phyloP scores from a whole-genome alignment of 768 basidiomycete genomes.

The Russula vinacea region DNA sequence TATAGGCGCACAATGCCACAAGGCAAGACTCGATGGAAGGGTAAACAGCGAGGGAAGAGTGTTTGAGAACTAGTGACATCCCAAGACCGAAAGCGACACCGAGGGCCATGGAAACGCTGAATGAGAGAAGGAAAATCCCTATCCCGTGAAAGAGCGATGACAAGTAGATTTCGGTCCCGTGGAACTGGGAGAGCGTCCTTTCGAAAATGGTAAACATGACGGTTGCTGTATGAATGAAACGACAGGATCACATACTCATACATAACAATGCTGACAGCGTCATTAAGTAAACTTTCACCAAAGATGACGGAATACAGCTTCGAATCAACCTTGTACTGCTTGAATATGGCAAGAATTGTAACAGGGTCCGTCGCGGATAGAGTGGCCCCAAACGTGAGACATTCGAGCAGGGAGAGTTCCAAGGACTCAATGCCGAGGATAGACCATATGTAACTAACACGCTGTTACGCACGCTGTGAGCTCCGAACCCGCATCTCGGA shows the following conservation, averaged over 20 bases:
- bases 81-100: conserved; percentile 88
- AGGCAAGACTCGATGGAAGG: conserved; percentile 98
- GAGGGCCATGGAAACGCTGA: conserved; percentile 90
- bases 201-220: conserved; percentile 1
- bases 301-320: conserved; percentile 97
- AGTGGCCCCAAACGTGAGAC: conserved; percentile 93
- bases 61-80: conserved; percentile 91
- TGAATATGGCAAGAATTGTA: conserved; percentile 97
- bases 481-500: conserved; percentile 9
- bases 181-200: conserved; percentile 90
- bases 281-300: conserved; percentile 94
- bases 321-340: conserved; percentile 97
- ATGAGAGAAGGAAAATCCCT: conserved; percentile 96
- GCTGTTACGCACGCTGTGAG: conserved; percentile 59
- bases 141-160: conserved; percentile 91
- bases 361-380: conserved; percentile 97
- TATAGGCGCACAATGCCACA: conserved; percentile 91
- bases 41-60: conserved; percentile 80
- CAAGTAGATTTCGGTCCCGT: conserved; percentile 81
- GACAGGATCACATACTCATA: conserved; percentile 77
- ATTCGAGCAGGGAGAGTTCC: conserved; percentile 83
- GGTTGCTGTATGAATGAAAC: background rate
- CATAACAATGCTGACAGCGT: conserved; percentile 99
- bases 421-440: conserved; percentile 89
- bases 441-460: conserved; percentile 94